Evolutionary conservation across 2,329 filamentous ascomycete genomes (phyloP).

Genomic region (Elsinoe australis): DNA sequence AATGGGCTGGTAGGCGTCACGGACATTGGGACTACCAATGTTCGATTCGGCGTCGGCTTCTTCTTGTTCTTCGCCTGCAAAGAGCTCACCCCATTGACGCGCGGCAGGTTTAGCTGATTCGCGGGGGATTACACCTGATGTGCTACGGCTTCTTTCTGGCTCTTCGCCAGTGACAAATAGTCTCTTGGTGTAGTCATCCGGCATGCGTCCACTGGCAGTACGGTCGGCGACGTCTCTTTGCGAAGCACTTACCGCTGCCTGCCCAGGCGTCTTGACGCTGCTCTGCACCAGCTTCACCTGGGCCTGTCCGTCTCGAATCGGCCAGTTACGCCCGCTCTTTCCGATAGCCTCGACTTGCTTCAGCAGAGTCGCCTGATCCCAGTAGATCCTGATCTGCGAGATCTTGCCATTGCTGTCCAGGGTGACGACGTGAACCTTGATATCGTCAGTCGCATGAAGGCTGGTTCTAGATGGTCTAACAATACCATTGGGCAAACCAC

Average conservation of each 20-base stretch:
- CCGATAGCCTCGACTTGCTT: slow-evolving; percentile 94
- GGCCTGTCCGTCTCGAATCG: slow-evolving; percentile 78
- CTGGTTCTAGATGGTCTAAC: not conserved
- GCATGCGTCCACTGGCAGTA: slow-evolving; percentile 5
- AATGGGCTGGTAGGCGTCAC: slow-evolving; percentile 21
- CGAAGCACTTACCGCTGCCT: slow-evolving; percentile 27
- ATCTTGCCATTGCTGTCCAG: slow-evolving; percentile 75
- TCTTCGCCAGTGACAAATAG: slow-evolving; percentile 66
- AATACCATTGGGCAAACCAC: slow-evolving; percentile 72
- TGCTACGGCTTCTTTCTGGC: slow-evolving; percentile 30
- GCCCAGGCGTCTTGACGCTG: slow-evolving; percentile 31
- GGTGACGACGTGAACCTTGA: slow-evolving; percentile 70
- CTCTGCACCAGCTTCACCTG: slow-evolving; percentile 58
- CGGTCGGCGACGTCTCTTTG: slow-evolving; percentile 26
- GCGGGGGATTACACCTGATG: slow-evolving; percentile 48
- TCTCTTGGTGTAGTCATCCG: slow-evolving; percentile 22
- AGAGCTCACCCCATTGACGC: slow-evolving; percentile 63
- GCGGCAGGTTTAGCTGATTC: slow-evolving; percentile 63
- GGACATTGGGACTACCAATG: slow-evolving; percentile 26
- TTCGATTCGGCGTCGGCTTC: slow-evolving; percentile 21
- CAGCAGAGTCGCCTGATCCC: slow-evolving; percentile 89
- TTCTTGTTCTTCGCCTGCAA: slow-evolving; percentile 42
- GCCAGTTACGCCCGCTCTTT: slow-evolving; percentile 84
- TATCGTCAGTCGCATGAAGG: slow-evolving; percentile 8
- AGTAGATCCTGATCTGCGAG: slow-evolving; percentile 76